Conservation (phyloP, 441 rosid genomes). For the Eutrema salsugineum region DNA sequence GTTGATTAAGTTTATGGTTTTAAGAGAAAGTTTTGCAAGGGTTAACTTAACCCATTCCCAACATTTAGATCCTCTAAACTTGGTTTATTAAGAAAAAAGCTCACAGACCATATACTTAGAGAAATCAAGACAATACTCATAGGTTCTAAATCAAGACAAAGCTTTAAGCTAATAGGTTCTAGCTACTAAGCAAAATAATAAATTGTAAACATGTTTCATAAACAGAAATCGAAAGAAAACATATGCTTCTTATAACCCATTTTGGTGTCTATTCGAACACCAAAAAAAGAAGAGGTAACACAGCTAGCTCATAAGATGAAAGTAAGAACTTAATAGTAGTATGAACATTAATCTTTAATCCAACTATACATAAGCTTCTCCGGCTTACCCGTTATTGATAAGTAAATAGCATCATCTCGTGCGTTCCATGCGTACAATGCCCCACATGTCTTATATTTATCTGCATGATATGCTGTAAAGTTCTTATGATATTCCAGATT, state of each 20-base stretch:
- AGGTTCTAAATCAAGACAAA: too few relatives aligned
- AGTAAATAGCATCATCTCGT: slow-evolving; percentile 14
- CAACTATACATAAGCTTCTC: background rate
- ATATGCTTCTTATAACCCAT: background rate
- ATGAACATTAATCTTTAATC: background rate
- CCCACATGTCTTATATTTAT: background rate
- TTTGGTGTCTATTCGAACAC: background rate
- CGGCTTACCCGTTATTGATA: background rate
- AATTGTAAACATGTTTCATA: background rate
- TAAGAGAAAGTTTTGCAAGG: too few relatives aligned
- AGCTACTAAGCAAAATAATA: too few relatives aligned
- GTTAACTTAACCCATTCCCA: too few relatives aligned
- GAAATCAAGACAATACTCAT: too few relatives aligned
- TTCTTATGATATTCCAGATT: background rate
- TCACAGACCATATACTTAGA: too few relatives aligned
- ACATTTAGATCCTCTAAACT: background rate
- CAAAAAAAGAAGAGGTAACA: background rate
- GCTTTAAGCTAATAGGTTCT: too few relatives aligned
- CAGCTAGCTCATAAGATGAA: background rate
- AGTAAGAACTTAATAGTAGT: background rate
- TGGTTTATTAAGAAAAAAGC: too few relatives aligned
- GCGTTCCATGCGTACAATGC: background rate
- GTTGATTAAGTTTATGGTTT: background rate
- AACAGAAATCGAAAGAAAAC: background rate
- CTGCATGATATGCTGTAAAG: background rate